Evolutionary conservation across 345 rosid species (phyloP).

Genomic region (Eucalyptus erythrocorys): DNA sequence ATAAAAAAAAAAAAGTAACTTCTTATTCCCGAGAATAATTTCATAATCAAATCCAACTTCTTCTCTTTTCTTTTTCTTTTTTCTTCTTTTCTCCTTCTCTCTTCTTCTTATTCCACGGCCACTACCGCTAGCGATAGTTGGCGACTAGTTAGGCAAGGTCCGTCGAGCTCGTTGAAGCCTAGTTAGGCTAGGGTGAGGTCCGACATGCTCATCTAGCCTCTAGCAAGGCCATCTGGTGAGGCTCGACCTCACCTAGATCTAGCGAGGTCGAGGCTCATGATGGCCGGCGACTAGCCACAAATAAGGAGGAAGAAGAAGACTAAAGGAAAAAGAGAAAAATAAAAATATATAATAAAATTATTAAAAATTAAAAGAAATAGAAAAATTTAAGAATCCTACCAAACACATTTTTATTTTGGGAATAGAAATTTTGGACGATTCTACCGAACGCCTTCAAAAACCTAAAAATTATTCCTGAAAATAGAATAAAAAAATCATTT

Average conservation of each 20-base stretch:
- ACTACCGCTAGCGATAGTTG: fast-evolving
- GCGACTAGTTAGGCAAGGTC: fast-evolving
- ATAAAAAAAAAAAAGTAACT: too few species aligned
- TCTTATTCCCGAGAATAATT: fast-evolving
- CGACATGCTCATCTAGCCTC: fast-evolving
- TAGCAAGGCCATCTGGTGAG: fast-evolving
- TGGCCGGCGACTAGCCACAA: fast-evolving
- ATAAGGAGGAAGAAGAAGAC: not conserved
- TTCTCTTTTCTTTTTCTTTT: too few species aligned
- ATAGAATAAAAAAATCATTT: too few species aligned
- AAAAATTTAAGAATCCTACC: fast-evolving
- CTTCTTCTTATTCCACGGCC: not conserved
- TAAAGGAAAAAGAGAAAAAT: too few species aligned
- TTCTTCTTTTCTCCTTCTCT: too few species aligned
- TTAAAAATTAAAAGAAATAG: too few species aligned
- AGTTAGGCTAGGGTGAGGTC: too few species aligned
- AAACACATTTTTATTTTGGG: fast-evolving
- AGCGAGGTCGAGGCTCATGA: not conserved
- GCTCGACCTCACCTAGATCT: fast-evolving
- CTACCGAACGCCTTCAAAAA: too few species aligned
- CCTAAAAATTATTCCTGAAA: fast-evolving
- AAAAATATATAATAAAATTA: too few species aligned
- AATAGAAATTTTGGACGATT: too few species aligned
- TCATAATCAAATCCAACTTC: too few species aligned
- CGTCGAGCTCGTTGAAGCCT: fast-evolving